phyloP scores from a whole-genome alignment of 768 basidiomycete species.

The Tylopilus plumbeoviolaceoides region DNA sequence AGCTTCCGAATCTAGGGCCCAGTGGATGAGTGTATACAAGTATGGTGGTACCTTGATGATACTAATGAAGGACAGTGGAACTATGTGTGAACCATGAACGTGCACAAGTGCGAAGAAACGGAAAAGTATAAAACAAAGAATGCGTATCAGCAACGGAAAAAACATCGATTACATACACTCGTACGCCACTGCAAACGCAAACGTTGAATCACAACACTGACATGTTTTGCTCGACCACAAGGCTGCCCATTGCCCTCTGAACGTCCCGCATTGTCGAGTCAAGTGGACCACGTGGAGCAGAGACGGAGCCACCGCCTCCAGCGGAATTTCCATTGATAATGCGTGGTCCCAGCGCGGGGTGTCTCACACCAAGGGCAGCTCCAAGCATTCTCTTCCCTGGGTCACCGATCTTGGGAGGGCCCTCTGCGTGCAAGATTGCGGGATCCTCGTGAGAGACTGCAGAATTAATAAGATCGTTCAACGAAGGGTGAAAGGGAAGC shows the following conservation, averaged over 20 bases:
- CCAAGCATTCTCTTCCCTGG: constrained; percentile 89
- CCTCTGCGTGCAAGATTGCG: constrained; percentile 50
- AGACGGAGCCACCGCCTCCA: constrained; percentile 30
- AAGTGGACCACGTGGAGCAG: constrained; percentile 34
- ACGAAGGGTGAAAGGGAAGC: constrained; percentile 77
- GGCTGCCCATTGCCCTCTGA: constrained; percentile 71
- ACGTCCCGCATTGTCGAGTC: constrained; percentile 63
- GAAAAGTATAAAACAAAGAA: constrained; percentile 18
- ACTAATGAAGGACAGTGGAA: constrained; percentile 29
- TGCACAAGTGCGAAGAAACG: constrained; percentile 7
- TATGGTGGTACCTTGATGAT: constrained; percentile 21
- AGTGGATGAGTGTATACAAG: constrained; percentile 16
- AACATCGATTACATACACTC: constrained; percentile 21
- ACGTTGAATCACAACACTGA: constrained; percentile 6
- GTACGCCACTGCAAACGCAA: constrained; percentile 16
- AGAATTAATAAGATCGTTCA: constrained; percentile 81
- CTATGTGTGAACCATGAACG: background rate
- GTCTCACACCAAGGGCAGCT: constrained; percentile 77
- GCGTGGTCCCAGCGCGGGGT: constrained; percentile 68
- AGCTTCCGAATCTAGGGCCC: background rate
- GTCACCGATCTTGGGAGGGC: constrained; percentile 82
- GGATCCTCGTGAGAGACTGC: constrained; percentile 59
- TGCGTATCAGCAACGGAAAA: constrained; percentile 18
- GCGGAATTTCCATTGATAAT: constrained; percentile 40
- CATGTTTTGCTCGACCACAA: constrained; percentile 63